A percentile compares a stretch with the other conserved stretches of the same genome.
phyloP scores from a whole-genome alignment of 2,329 filamentous ascomycete species.

The Diaporthe sp. region DNA sequence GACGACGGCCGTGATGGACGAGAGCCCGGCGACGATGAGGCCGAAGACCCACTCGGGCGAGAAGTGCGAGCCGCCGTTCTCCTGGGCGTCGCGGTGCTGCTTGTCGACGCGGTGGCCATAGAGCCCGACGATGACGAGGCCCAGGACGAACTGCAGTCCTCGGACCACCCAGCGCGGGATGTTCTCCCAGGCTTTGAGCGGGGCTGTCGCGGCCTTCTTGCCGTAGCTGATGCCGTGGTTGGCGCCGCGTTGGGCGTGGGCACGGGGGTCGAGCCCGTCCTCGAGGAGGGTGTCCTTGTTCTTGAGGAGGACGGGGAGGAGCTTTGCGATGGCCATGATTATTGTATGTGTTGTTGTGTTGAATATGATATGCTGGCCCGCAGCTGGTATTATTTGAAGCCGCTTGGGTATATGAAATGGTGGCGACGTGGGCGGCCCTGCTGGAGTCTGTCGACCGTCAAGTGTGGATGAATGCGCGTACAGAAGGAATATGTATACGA shows the following conservation, averaged over 20 bases:
- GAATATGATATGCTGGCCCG: conserved; percentile 15
- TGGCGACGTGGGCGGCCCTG: conserved; percentile 7
- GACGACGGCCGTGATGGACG: conserved; percentile 60
- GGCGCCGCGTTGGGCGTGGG: conserved; percentile 32
- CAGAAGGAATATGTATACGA: not conserved
- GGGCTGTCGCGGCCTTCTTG: conserved; percentile 55
- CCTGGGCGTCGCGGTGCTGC: conserved; percentile 46
- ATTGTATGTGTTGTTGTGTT: not conserved
- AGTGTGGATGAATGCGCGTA: not conserved
- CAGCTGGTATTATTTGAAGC: conserved; percentile 14
- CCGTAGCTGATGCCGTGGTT: conserved; percentile 39
- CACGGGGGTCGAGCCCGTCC: conserved; percentile 32
- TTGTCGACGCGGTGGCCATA: conserved; percentile 70
- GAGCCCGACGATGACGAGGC: conserved; percentile 74
- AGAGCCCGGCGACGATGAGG: conserved; percentile 65
- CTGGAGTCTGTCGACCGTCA: not conserved
- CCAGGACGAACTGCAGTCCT: conserved; percentile 76
- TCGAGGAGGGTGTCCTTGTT: conserved; percentile 28
- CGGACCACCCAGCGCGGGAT: conserved; percentile 66
- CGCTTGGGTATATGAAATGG: not conserved
- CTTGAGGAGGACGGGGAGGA: conserved; percentile 28
- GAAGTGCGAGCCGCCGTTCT: not conserved
- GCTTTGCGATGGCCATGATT: conserved; percentile 29
- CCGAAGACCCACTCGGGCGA: conserved; percentile 73
- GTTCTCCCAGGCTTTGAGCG: conserved; percentile 57